Conservation (phyloP, 2,329 filamentous ascomycete genomes). For the Aspergillus pseudoviridinutans region DNA sequence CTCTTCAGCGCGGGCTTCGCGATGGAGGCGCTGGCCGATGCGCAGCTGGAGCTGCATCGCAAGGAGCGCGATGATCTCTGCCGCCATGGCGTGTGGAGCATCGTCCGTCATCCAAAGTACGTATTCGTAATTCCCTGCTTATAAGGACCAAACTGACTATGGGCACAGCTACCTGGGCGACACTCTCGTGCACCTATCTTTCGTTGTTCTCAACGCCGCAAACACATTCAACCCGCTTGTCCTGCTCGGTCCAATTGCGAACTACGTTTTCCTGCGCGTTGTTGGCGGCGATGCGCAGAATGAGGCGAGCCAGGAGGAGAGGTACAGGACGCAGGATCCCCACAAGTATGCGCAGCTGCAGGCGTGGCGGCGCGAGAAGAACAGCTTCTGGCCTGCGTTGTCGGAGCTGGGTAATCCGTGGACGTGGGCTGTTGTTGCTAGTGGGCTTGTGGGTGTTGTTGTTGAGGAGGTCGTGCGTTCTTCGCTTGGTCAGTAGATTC, state of each 20-base stretch:
- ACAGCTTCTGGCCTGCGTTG: slow-evolving; percentile 56
- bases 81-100: slow-evolving; percentile 58
- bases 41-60: slow-evolving; percentile 52
- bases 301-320: slow-evolving; percentile 49
- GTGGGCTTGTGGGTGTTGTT: slow-evolving; percentile 48
- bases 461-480: slow-evolving; percentile 38
- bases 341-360: slow-evolving; percentile 53
- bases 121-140: slow-evolving; percentile 19
- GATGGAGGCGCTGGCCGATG: slow-evolving; percentile 55
- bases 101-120: slow-evolving; percentile 60
- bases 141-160: neutral
- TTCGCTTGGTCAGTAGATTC: neutral
- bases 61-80: slow-evolving; percentile 42
- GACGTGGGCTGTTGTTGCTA: slow-evolving; percentile 51
- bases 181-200: slow-evolving; percentile 55
- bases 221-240: slow-evolving; percentile 54
- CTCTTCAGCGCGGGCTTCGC: slow-evolving; percentile 55
- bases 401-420: slow-evolving; percentile 53
- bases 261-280: slow-evolving; percentile 57
- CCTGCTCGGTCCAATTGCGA: slow-evolving; percentile 53
- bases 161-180: slow-evolving; percentile 56
- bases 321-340: slow-evolving; percentile 50
- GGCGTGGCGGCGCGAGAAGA: slow-evolving; percentile 52
- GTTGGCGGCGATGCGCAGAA: slow-evolving; percentile 55
- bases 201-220: slow-evolving; percentile 54